Percentiles rank a stretch among this genome's conserved stretches.
phyloP scores from a whole-genome alignment of 306 rosid genomes.

The Sophora flavescens region DNA sequence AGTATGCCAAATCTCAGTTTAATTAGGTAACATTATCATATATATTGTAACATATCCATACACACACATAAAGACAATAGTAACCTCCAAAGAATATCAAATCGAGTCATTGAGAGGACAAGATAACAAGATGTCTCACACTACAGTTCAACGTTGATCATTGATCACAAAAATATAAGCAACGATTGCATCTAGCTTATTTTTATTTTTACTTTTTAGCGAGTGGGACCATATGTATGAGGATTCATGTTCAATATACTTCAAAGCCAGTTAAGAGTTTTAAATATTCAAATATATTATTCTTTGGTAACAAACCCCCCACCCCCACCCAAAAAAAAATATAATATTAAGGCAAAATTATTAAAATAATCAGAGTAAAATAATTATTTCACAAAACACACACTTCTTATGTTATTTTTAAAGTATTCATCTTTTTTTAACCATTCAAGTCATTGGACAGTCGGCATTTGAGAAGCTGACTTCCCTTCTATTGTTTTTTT shows the following conservation, averaged over 20 bases:
- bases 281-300: constrained; percentile 24
- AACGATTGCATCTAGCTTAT: neutral
- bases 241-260: constrained; percentile 36
- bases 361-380: too few species aligned
- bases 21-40: neutral
- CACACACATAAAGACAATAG: constrained; percentile 20
- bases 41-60: constrained; percentile 14
- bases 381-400: too few species aligned
- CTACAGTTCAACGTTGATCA: constrained; percentile 19
- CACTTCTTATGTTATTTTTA: too few species aligned
- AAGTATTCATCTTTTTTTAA: too few species aligned
- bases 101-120: constrained; percentile 9
- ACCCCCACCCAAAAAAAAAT: too few species aligned
- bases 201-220: neutral
- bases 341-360: too few species aligned
- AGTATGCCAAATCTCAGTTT: neutral
- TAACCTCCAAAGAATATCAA: neutral
- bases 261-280: constrained; percentile 13
- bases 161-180: constrained; percentile 26
- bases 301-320: neutral
- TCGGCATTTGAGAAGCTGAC: too few species aligned
- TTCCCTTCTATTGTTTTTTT: too few species aligned
- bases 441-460: too few species aligned
- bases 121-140: constrained; percentile 37
- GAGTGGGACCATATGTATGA: constrained; percentile 35